Conservation (phyloP, 2,329 filamentous ascomycete genomes). For the Neofusicoccum kwambonambiense region DNA sequence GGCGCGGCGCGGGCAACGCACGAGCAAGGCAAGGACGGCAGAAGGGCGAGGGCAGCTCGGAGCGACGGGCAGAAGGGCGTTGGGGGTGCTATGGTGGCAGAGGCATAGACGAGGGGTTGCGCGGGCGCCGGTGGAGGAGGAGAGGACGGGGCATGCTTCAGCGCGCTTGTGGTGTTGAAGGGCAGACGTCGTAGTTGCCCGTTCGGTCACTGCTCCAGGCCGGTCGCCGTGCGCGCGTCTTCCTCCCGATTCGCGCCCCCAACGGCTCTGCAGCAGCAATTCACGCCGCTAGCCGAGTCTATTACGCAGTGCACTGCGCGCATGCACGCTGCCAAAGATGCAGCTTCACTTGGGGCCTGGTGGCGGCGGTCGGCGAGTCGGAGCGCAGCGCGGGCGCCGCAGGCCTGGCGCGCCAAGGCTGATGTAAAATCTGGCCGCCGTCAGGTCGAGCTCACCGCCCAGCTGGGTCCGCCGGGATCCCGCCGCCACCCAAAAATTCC, state of each 20-base stretch:
- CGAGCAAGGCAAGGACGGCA: background rate
- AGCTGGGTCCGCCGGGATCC: background rate
- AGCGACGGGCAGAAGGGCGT: background rate
- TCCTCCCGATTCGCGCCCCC: background rate
- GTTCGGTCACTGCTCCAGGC: constrained; percentile 14
- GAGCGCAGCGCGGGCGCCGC: background rate
- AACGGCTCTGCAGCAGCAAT: background rate
- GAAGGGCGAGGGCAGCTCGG: background rate
- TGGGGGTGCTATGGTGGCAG: background rate
- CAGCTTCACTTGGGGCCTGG: background rate
- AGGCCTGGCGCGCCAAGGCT: constrained; percentile 3
- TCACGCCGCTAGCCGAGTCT: background rate
- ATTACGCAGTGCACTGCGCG: background rate
- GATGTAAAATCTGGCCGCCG: constrained; percentile 14
- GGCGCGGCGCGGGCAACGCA: constrained; percentile 10
- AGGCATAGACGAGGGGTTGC: constrained; percentile 19
- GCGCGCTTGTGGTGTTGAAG: constrained; percentile 17
- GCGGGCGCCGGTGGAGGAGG: constrained; percentile 6
- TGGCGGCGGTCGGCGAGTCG: background rate
- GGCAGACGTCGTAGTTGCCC: constrained; percentile 16
- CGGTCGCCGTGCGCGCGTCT: background rate
- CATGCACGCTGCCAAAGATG: background rate
- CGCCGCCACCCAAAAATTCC: background rate
- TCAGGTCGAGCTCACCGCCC: constrained; percentile 3
- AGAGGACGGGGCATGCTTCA: constrained; percentile 14